Percentiles rank a stretch among this genome's conserved stretches.
phyloP scores from a whole-genome alignment of 2,329 filamentous ascomycete species.

The Paecilomyces fulvus region DNA sequence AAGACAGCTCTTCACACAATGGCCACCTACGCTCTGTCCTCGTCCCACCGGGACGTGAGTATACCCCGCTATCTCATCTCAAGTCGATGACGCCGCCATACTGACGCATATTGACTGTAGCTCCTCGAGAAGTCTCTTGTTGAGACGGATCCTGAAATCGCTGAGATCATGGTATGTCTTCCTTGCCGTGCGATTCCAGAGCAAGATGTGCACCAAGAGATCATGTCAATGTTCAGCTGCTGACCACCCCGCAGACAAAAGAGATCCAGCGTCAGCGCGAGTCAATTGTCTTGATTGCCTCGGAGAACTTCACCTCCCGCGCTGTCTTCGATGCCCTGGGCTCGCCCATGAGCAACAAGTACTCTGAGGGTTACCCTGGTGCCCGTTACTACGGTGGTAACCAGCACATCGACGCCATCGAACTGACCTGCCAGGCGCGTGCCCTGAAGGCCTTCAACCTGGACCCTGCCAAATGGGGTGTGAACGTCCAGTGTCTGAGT shows the following conservation, averaged over 20 bases:
- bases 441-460: constrained; percentile 86
- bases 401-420: constrained; percentile 95
- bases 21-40: constrained; percentile 54
- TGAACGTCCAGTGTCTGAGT: constrained; percentile 92
- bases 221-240: constrained; percentile 4
- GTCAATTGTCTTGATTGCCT: constrained; percentile 97
- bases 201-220: not conserved
- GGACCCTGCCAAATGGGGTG: constrained; percentile 85
- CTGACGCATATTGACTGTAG: constrained; percentile 43
- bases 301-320: constrained; percentile 97
- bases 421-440: constrained; percentile 88
- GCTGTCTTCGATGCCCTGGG: constrained; percentile 97
- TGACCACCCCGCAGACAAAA: constrained; percentile 56
- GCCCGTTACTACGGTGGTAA: constrained; percentile 99
- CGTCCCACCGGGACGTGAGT: constrained; percentile 58
- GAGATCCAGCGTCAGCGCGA: constrained; percentile 96
- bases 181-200: not conserved
- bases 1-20: constrained; percentile 23
- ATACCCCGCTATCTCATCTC: constrained; percentile 1
- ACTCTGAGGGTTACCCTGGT: constrained; percentile 96
- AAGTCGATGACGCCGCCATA: constrained; percentile 10
- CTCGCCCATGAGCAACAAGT: constrained; percentile 96
- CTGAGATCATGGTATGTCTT: constrained; percentile 79
- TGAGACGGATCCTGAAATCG: constrained; percentile 88
- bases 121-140: constrained; percentile 93